phyloP scores from a whole-genome alignment of 73 alveolate genomes.

The Tetrahymena elliotti region DNA sequence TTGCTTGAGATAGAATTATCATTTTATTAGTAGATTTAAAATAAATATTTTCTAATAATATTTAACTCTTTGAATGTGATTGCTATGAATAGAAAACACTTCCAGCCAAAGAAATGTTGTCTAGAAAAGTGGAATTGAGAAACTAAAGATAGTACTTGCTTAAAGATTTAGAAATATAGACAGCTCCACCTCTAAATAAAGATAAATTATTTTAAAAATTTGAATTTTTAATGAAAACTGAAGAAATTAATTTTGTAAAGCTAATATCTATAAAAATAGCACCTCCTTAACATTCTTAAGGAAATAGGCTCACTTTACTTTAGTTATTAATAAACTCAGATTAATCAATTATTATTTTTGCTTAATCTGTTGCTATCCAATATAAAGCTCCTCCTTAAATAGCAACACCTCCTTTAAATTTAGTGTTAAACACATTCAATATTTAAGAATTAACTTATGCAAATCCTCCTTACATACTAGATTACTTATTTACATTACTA shows the following conservation, averaged over 20 bases:
- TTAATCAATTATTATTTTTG: neutral
- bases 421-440: neutral
- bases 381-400: neutral
- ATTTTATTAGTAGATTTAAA: neutral
- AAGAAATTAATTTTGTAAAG: neutral
- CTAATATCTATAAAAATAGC: neutral
- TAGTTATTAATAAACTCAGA: neutral
- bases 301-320: neutral
- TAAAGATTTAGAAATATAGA: neutral
- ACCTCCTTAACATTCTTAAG: neutral
- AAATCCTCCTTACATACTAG: neutral
- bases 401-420: neutral
- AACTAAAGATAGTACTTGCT: neutral
- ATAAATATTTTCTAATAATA: neutral
- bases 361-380: neutral
- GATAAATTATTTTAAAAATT: neutral
- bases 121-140: neutral
- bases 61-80: neutral
- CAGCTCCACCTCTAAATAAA: neutral
- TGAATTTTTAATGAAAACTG: neutral
- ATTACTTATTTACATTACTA: neutral
- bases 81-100: neutral
- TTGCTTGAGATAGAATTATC: neutral
- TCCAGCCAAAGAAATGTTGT: neutral
- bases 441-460: neutral